Evolutionary conservation across 345 rosid species (phyloP).

Genomic region (Eucalyptus pauciflora): DNA sequence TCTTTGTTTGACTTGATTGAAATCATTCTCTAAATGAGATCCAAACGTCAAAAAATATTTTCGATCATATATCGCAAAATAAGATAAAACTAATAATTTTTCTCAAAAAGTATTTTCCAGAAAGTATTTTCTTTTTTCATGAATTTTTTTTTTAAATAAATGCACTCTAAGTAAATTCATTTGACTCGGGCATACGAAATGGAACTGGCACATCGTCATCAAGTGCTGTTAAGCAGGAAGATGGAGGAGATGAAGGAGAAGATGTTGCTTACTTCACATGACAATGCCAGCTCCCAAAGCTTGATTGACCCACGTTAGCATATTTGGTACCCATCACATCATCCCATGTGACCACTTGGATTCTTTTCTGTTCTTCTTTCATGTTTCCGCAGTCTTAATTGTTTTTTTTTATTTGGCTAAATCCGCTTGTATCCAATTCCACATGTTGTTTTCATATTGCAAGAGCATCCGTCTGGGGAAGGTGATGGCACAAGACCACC

Average conservation of each 20-base stretch:
- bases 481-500: background rate
- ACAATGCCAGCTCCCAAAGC: background rate
- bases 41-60: accelerated
- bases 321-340: background rate
- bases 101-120: too few relatives aligned
- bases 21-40: too few relatives aligned
- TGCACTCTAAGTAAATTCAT: background rate
- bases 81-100: too few relatives aligned
- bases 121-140: too few relatives aligned
- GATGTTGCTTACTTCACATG: background rate
- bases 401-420: background rate
- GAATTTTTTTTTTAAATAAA: too few relatives aligned
- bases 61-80: accelerated
- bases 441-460: background rate
- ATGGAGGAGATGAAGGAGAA: background rate
- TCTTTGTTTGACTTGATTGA: background rate
- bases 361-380: background rate
- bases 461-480: background rate
- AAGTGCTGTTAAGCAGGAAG: background rate
- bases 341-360: background rate
- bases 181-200: background rate
- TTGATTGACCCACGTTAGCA: background rate
- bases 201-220: background rate
- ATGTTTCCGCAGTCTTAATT: background rate
- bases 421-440: background rate